These are phyloP conservation scores for Chlamydomonas incerta DNA, from an alignment of 139 green algal genomes.

Conservation along the genomic window DNA sequence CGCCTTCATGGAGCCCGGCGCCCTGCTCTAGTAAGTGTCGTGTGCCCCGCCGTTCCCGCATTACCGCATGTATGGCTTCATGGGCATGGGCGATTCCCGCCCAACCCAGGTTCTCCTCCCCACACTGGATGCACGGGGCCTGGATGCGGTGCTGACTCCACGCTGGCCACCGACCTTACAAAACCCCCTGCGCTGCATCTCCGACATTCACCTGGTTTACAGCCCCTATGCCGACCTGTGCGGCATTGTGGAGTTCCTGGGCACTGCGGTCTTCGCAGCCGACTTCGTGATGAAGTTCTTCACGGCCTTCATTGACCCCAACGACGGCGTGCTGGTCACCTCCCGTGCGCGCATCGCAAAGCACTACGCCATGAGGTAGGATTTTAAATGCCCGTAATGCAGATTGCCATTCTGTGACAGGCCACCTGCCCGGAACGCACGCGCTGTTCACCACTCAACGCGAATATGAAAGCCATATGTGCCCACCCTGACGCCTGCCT, in stretches of 20 bases:
- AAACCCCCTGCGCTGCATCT: too few species aligned
- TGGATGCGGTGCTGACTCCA: neutral
- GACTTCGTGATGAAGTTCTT: constrained; percentile 34
- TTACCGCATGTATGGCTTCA: too few species aligned
- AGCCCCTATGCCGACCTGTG: constrained; percentile 18
- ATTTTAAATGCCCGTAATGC: too few species aligned
- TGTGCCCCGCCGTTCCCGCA: too few species aligned
- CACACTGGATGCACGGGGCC: neutral
- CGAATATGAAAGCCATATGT: too few species aligned
- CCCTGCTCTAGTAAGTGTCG: neutral
- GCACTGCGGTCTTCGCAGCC: neutral
- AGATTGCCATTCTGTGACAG: too few species aligned
- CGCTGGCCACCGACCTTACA: neutral
- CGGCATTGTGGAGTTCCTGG: constrained; percentile 12
- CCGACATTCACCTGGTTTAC: neutral
- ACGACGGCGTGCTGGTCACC: neutral
- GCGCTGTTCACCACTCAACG: too few species aligned
- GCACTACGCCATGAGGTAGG: neutral
- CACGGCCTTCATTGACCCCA: neutral
- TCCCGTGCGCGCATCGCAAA: neutral
- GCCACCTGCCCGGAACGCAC: too few species aligned
- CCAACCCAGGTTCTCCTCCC: neutral
- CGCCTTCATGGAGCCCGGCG: constrained; percentile 5
- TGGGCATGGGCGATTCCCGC: too few species aligned
- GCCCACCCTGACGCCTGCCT: too few species aligned